A percentile compares a stretch with the other conserved stretches of the same genome.
phyloP scores from a whole-genome alignment of 2,329 filamentous ascomycete genomes.

The Dactylellina sp. region DNA sequence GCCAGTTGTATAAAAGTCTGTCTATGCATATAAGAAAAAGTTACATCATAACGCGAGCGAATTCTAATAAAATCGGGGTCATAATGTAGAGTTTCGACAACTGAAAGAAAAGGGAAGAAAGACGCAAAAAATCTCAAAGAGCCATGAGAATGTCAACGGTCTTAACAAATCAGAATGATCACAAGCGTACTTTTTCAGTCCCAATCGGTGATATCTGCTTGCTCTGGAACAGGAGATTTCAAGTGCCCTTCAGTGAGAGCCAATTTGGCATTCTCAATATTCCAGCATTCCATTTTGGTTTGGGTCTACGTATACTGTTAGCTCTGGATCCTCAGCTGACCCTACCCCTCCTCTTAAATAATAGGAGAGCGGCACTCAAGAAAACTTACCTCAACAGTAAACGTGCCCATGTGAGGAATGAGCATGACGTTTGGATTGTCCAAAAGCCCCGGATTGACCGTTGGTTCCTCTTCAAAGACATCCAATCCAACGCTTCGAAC shows the following conservation, averaged over 20 bases:
- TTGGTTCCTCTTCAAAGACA: conserved; percentile 84
- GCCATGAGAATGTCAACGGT: neutral
- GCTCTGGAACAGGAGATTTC: conserved; percentile 79
- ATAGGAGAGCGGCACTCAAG: conserved; percentile 28
- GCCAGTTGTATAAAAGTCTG: conserved; percentile 16
- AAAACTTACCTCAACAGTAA: conserved; percentile 72
- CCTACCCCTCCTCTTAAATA: too few species aligned
- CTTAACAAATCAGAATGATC: too few species aligned
- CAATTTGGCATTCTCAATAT: conserved; percentile 75
- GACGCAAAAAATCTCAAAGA: neutral
- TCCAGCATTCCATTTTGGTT: conserved; percentile 79
- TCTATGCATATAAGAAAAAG: conserved; percentile 20
- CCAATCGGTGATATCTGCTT: conserved; percentile 64
- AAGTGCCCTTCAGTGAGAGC: conserved; percentile 74
- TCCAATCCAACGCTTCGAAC: conserved; percentile 80
- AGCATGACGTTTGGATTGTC: conserved; percentile 78
- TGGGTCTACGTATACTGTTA: conserved; percentile 65
- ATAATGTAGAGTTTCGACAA: neutral
- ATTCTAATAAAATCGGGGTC: conserved; percentile 9
- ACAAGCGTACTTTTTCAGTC: conserved; percentile 22
- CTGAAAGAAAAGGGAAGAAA: conserved; percentile 10
- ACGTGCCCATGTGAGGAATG: conserved; percentile 88
- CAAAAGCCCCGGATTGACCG: conserved; percentile 78
- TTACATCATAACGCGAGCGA: neutral
- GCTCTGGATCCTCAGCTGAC: conserved; percentile 16